Evolutionary conservation across 495 filamentous ascomycete species (phyloP).

Genomic region (Neurospora sp.): DNA sequence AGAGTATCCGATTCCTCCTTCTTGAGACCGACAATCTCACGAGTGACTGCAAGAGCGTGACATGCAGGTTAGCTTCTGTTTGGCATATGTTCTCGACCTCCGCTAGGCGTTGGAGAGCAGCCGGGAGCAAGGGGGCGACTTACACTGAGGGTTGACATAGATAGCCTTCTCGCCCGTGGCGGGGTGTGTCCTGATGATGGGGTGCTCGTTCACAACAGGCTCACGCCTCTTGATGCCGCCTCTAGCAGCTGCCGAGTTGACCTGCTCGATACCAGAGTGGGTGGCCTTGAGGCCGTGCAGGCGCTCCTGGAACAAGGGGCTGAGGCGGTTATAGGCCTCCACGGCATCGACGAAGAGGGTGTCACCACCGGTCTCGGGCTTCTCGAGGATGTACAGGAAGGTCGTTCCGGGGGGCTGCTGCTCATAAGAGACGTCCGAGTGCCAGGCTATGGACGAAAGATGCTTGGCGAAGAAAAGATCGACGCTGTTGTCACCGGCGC

Average conservation of each 20-base stretch:
- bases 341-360: constrained; percentile 65
- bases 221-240: constrained; percentile 60
- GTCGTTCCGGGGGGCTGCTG: constrained; percentile 77
- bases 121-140: constrained; percentile 22
- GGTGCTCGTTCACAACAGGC: constrained; percentile 61
- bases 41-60: constrained; percentile 45
- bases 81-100: not conserved
- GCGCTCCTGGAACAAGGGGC: constrained; percentile 56
- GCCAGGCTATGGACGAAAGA: too few species aligned
- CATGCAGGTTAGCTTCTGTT: constrained; percentile 4
- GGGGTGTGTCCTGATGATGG: constrained; percentile 71
- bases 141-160: constrained; percentile 80
- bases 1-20: constrained; percentile 70
- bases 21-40: constrained; percentile 62
- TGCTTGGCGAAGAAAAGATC: constrained; percentile 53
- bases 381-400: constrained; percentile 70
- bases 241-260: constrained; percentile 40
- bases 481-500: constrained; percentile 48
- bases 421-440: constrained; percentile 78
- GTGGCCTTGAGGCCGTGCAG: constrained; percentile 68
- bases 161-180: constrained; percentile 78
- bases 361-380: constrained; percentile 66
- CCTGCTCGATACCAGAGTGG: constrained; percentile 68
- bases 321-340: constrained; percentile 70
- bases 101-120: not conserved